Evolutionary conservation across 2,329 filamentous ascomycete genomes (phyloP).

Genomic region (Fusarium citri): DNA sequence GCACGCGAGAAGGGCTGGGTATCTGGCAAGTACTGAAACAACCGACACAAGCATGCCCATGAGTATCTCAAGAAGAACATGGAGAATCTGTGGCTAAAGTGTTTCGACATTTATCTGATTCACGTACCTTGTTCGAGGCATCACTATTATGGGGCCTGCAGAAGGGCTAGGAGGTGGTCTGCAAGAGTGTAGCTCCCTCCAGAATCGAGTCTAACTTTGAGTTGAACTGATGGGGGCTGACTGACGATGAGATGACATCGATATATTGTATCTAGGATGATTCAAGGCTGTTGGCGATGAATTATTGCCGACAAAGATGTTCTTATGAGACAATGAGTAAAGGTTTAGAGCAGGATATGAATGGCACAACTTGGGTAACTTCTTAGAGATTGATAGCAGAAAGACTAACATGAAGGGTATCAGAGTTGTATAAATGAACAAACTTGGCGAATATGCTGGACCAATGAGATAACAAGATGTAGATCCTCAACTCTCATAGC

Average conservation of each 20-base stretch:
- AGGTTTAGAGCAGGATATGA: background rate
- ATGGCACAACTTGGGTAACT: background rate
- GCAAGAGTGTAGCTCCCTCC: constrained; percentile 76
- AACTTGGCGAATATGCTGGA: constrained; percentile 1
- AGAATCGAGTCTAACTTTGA: constrained; percentile 83
- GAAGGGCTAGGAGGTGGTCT: too few relatives aligned
- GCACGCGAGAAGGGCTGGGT: constrained; percentile 75
- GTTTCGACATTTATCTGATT: constrained; percentile 65
- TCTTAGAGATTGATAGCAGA: background rate
- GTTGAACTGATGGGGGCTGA: constrained; percentile 78
- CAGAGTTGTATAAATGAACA: constrained; percentile 3
- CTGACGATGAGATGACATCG: constrained; percentile 75
- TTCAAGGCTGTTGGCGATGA: constrained; percentile 85
- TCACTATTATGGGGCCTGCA: too few relatives aligned
- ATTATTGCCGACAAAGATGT: constrained; percentile 82
- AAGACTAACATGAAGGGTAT: constrained; percentile 24
- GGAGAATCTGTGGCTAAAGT: constrained; percentile 70
- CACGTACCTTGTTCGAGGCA: too few relatives aligned
- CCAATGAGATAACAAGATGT: constrained; percentile 24
- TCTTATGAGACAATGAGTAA: constrained; percentile 86
- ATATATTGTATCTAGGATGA: constrained; percentile 76
- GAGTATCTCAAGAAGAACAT: constrained; percentile 71
- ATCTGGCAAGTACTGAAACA: constrained; percentile 87
- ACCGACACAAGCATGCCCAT: constrained; percentile 76
- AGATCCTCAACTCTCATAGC: constrained; percentile 47